phyloP scores from a whole-genome alignment of 108 stramenopile species.

The Cyclostephanos invisitatus region DNA sequence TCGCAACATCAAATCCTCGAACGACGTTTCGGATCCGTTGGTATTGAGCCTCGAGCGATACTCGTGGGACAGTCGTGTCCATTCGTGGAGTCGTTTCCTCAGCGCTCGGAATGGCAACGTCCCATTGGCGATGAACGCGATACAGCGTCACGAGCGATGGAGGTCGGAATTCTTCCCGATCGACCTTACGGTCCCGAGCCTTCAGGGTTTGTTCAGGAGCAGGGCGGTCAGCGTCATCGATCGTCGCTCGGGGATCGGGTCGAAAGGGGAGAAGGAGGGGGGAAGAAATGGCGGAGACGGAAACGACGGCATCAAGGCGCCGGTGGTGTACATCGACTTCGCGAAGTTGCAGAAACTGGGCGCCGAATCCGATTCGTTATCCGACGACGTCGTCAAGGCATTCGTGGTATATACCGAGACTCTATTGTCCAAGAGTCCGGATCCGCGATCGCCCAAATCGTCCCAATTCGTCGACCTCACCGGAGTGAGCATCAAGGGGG shows the following conservation, averaged over 20 bases:
- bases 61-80: constrained; percentile 70
- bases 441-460: constrained; percentile 67
- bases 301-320: constrained; percentile 36
- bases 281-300: background rate
- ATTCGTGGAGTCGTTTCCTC: constrained; percentile 80
- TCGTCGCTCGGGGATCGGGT: background rate
- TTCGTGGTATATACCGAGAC: constrained; percentile 83
- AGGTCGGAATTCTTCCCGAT: constrained; percentile 73
- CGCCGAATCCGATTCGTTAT: constrained; percentile 36
- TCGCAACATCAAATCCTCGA: constrained; percentile 46
- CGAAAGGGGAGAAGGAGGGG: background rate
- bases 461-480: constrained; percentile 82
- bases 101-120: constrained; percentile 75
- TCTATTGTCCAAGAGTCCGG: constrained; percentile 56
- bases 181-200: constrained; percentile 60
- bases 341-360: constrained; percentile 59
- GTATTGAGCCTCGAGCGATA: constrained; percentile 70
- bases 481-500: constrained; percentile 63
- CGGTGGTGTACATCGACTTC: constrained; percentile 83
- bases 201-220: constrained; percentile 64
- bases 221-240: constrained; percentile 76
- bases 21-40: constrained; percentile 47
- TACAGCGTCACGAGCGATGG: constrained; percentile 80
- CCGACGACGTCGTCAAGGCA: constrained; percentile 70
- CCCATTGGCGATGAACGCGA: constrained; percentile 74